Conservation (phyloP, 169 alveolate species). For the Amoebophrya sp. region DNA sequence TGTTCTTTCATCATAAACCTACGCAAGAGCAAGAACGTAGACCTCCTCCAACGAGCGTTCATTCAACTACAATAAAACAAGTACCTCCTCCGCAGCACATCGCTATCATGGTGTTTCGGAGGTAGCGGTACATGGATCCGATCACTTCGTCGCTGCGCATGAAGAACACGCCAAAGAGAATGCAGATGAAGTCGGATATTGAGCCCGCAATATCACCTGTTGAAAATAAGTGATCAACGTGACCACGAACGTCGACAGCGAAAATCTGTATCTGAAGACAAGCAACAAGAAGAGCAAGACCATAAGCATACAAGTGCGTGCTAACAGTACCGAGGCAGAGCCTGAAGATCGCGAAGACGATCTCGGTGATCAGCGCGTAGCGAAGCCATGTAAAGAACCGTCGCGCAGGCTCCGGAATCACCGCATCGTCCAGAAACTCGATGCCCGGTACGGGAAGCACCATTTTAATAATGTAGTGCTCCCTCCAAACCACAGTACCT, state of each 20-base stretch:
- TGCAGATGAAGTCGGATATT: background rate
- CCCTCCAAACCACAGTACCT: too few relatives aligned
- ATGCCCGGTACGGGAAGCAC: background rate
- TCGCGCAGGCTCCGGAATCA: background rate
- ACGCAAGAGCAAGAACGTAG: background rate
- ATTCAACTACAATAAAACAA: background rate
- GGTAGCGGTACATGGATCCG: background rate
- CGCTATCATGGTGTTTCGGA: background rate
- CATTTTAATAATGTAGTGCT: too few relatives aligned
- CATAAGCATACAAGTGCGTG: too few relatives aligned
- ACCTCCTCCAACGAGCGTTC: background rate
- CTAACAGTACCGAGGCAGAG: background rate
- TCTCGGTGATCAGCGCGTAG: background rate
- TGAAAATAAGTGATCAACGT: too few relatives aligned
- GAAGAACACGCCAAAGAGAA: background rate
- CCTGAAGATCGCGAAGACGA: background rate
- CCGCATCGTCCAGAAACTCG: background rate
- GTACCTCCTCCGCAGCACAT: constrained; percentile 4
- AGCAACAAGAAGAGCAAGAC: too few relatives aligned
- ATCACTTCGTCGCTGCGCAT: background rate
- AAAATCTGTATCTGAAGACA: too few relatives aligned
- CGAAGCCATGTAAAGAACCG: background rate
- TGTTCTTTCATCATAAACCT: background rate
- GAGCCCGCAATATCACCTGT: background rate
- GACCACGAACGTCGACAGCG: too few relatives aligned